A percentile compares a stretch with the other conserved stretches of the same genome.
Evolutionary conservation across 2,329 filamentous ascomycete genomes (phyloP).

Genomic region (Endoconidiophora laricicola): DNA sequence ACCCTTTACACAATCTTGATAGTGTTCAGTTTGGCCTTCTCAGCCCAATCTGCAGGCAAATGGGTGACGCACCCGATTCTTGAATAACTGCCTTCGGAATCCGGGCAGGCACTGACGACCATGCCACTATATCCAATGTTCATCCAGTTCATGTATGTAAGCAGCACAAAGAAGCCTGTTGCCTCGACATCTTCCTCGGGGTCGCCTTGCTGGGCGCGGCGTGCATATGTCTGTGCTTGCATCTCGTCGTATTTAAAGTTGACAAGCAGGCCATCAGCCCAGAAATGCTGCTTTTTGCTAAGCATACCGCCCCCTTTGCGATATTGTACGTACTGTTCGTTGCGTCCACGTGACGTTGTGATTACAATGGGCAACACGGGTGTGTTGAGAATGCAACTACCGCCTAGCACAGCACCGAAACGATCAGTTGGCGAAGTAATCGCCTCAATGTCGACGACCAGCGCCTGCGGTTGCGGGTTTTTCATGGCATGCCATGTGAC

Average conservation of each 20-base stretch:
- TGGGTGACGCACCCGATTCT: constrained; percentile 11
- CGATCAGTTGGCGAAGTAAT: constrained; percentile 5
- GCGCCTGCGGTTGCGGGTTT: constrained; percentile 11
- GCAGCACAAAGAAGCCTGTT: constrained; percentile 10
- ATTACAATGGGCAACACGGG: constrained; percentile 11
- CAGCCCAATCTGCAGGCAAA: constrained; percentile 10
- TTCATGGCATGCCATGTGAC: constrained; percentile 13
- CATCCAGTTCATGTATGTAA: constrained; percentile 13
- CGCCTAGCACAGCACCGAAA: constrained; percentile 8
- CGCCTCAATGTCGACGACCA: constrained; percentile 12
- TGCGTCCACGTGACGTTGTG: constrained; percentile 6
- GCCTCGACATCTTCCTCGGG: constrained; percentile 11
- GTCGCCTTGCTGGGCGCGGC: constrained; percentile 1
- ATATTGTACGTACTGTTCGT: constrained; percentile 10
- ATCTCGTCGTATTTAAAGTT: constrained; percentile 12
- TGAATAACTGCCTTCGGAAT: constrained; percentile 8
- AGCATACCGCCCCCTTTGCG: constrained; percentile 11
- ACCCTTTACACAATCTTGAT: constrained; percentile 11
- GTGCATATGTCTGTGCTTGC: constrained; percentile 11
- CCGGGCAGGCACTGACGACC: constrained; percentile 10
- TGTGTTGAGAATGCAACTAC: constrained; percentile 12
- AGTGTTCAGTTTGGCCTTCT: constrained; percentile 12
- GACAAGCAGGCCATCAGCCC: constrained; percentile 10
- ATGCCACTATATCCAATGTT: constrained; percentile 11
- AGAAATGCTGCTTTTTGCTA: constrained; percentile 12